Evolutionary conservation across 148 eudicot species (phyloP).

Genomic region (Chenopodium suecicum): DNA sequence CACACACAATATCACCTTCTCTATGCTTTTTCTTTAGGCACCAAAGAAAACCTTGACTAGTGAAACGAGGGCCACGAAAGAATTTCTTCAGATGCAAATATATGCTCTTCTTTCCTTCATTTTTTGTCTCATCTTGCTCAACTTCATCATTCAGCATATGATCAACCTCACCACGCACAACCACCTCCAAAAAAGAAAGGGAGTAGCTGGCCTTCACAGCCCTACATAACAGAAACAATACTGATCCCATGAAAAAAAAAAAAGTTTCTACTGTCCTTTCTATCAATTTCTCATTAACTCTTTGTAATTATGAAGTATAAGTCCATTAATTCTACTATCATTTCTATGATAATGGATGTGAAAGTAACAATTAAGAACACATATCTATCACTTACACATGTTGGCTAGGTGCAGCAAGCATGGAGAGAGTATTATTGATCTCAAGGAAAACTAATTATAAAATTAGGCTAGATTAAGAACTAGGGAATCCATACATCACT

Average conservation of each 20-base stretch:
- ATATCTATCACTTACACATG: too few relatives aligned
- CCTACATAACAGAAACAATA: conserved; percentile 35
- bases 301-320: too few relatives aligned
- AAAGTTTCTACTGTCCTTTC: too few relatives aligned
- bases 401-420: too few relatives aligned
- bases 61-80: conserved; percentile 82
- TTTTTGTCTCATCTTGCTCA: conserved; percentile 31
- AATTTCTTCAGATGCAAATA: conserved; percentile 81
- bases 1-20: conserved; percentile 85
- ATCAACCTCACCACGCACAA: conserved; percentile 70
- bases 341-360: too few relatives aligned
- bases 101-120: conserved; percentile 46
- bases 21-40: conserved; percentile 66
- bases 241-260: neutral
- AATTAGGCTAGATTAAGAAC: too few relatives aligned
- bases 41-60: conserved; percentile 64
- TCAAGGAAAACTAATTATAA: too few relatives aligned
- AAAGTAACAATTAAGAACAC: too few relatives aligned
- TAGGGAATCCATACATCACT: too few relatives aligned
- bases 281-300: neutral
- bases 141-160: conserved; percentile 35
- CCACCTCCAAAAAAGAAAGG: conserved; percentile 80
- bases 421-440: too few relatives aligned
- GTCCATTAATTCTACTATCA: neutral
- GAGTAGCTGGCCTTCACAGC: conserved; percentile 65